phyloP scores from a whole-genome alignment of 371 early-diverging fungal genomes.

The Rhizomucor miehei region DNA sequence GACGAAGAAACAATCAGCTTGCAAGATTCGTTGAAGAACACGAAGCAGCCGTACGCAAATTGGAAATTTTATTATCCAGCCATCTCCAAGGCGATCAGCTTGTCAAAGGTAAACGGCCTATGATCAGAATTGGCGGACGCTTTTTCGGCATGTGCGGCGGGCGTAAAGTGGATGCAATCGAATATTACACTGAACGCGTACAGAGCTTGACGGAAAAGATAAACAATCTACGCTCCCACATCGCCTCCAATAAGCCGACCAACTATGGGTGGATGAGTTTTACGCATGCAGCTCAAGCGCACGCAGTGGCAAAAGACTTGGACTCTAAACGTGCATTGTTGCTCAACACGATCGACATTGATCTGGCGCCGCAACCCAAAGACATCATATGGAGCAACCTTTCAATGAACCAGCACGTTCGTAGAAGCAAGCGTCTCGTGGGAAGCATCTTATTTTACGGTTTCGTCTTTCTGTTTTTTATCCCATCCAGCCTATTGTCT shows the following conservation, averaged over 20 bases:
- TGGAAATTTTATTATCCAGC: constrained; percentile 66
- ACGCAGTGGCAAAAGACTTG: constrained; percentile 48
- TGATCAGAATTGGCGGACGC: constrained; percentile 33
- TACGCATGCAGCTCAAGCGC: constrained; percentile 58
- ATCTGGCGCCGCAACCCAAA: constrained; percentile 69
- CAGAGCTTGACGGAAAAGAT: constrained; percentile 64
- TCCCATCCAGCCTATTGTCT: constrained; percentile 63
- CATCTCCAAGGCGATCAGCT: constrained; percentile 41
- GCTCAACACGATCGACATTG: constrained; percentile 16
- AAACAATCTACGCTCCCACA: constrained; percentile 45
- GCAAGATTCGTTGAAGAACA: constrained; percentile 72
- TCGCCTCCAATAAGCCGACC: constrained; percentile 52
- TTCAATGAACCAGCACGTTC: constrained; percentile 54
- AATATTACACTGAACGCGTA: constrained; percentile 64
- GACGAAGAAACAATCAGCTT: constrained; percentile 64
- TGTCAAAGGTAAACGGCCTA: constrained; percentile 50
- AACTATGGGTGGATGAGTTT: constrained; percentile 79
- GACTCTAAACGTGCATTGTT: constrained; percentile 15
- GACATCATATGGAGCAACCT: constrained; percentile 83
- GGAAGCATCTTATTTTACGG: constrained; percentile 54
- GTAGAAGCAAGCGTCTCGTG: constrained; percentile 54
- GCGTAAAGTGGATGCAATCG: constrained; percentile 73
- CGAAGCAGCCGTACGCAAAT: constrained; percentile 55
- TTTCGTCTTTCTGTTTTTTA: constrained; percentile 66
- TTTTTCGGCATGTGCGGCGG: constrained; percentile 49